These are phyloP conservation scores for Leccinum subtestaceum DNA, from an alignment of 768 basidiomycete genomes.

Conservation along the genomic window DNA sequence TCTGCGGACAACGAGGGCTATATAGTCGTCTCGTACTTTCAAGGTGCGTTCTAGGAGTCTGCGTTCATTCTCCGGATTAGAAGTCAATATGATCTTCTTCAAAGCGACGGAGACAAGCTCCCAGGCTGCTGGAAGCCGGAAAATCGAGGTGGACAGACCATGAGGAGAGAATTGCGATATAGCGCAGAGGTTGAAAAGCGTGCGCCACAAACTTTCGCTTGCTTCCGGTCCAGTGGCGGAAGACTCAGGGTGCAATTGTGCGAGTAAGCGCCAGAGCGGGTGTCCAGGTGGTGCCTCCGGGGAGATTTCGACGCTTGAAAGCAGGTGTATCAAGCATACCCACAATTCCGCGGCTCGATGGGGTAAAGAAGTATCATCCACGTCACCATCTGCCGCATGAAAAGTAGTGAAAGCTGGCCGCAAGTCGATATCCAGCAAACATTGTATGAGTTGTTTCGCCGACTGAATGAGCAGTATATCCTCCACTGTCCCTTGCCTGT, in stretches of 20 bases:
- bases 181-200: constrained; percentile 64
- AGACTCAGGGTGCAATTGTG: constrained; percentile 31
- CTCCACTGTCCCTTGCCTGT: constrained; percentile 27
- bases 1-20: constrained; percentile 64
- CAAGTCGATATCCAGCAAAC: constrained; percentile 55
- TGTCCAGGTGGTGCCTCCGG: constrained; percentile 24
- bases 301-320: constrained; percentile 26
- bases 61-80: constrained; percentile 44
- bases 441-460: constrained; percentile 41
- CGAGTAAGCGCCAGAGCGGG: constrained; percentile 48
- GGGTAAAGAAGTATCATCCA: constrained; percentile 36
- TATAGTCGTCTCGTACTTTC: constrained; percentile 64
- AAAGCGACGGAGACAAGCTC: constrained; percentile 56
- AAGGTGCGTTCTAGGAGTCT: constrained; percentile 36
- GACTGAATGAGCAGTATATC: constrained; percentile 25
- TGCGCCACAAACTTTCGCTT: constrained; percentile 73
- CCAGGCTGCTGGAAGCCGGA: constrained; percentile 61
- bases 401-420: constrained; percentile 28
- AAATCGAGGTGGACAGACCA: constrained; percentile 41
- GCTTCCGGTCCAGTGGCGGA: constrained; percentile 38
- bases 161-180: constrained; percentile 74
- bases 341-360: constrained; percentile 63
- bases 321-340: constrained; percentile 69
- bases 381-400: constrained; percentile 15
- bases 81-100: constrained; percentile 53